Base-by-base conservation (phyloP, 1,284 basidiomycete genomes). In the Ustilago shanxiensis region DNA sequence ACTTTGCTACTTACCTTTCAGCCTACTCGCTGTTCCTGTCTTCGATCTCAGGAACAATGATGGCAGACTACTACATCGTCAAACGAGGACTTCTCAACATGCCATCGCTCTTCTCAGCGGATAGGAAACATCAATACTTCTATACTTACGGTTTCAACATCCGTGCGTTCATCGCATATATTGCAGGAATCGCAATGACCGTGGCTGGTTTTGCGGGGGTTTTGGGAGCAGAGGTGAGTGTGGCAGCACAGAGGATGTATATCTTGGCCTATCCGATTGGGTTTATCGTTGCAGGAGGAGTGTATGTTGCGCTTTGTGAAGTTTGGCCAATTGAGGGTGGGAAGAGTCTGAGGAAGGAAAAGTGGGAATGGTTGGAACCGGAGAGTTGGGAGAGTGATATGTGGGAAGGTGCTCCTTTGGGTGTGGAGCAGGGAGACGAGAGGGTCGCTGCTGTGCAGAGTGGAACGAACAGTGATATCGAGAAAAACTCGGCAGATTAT, bases 1-100 rank as follows among this genome's bases (percentile, higher is more conserved):
- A 88, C 69, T 95, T 95, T 87, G 91, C 92, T 18, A 91, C 91
- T 35, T 95, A 95, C 86, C 90, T 95, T 18, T 92, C 92, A 14
- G 91, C 92, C 1, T 95, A 86, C 68, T 85, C 84, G 14, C 84
- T 87, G 33, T 87, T 88, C 79, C 82, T 88, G 8, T 82, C 79
- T 3, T 60, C 83, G 22, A 84, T 88, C 61, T 81, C 83, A 7
- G 87, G 87, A 8, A 72, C 86, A 29, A 87, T 88, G 85, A 73
- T 87, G 49, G 75, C 80, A 51, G 87, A 95, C 84, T 95, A 94
- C 87, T 95, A 91, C 87, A 79, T 94, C 35, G 89, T 95, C 66
- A 89, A 92, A 53, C 89, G 90, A 57, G 93, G 93, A 0, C 90
- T 91, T 79, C 90, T 93, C 83, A 89, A 90, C 44, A 88, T 95